These are phyloP conservation scores for Microstegium vimineum DNA, from an alignment of 176 grass and related monocot species.

Conservation along the genomic window DNA sequence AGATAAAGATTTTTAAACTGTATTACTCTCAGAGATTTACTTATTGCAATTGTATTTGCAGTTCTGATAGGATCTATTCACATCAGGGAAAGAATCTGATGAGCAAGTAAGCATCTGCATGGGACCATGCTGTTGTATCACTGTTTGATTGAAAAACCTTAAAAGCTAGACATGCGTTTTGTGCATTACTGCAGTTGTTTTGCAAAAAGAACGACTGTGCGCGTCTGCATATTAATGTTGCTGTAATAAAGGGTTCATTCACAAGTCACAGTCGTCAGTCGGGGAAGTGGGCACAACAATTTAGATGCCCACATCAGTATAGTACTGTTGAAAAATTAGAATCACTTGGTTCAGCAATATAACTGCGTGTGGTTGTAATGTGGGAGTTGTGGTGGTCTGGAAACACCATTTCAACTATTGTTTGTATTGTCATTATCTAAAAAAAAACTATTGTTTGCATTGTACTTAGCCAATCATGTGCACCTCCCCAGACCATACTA, in stretches of 20 bases:
- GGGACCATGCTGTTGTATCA: not conserved
- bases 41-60: not conserved
- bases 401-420: not conserved
- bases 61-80: not conserved
- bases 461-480: conserved; percentile 2
- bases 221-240: not conserved
- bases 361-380: not conserved
- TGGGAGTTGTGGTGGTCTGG: not conserved
- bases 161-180: not conserved
- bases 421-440: too few species aligned
- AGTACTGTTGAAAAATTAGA: not conserved
- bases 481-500: not conserved
- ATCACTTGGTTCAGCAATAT: not conserved
- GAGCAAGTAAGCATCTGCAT: not conserved
- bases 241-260: not conserved
- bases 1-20: not conserved
- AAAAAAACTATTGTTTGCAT: not conserved
- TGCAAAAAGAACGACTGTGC: not conserved
- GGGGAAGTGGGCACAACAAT: not conserved
- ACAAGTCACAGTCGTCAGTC: not conserved
- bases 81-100: not conserved
- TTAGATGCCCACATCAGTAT: not conserved
- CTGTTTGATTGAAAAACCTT: not conserved
- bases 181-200: not conserved
- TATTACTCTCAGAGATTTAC: not conserved